phyloP scores from a whole-genome alignment of 352 stramenopile genomes.

The Phytophthora citrophthora region DNA sequence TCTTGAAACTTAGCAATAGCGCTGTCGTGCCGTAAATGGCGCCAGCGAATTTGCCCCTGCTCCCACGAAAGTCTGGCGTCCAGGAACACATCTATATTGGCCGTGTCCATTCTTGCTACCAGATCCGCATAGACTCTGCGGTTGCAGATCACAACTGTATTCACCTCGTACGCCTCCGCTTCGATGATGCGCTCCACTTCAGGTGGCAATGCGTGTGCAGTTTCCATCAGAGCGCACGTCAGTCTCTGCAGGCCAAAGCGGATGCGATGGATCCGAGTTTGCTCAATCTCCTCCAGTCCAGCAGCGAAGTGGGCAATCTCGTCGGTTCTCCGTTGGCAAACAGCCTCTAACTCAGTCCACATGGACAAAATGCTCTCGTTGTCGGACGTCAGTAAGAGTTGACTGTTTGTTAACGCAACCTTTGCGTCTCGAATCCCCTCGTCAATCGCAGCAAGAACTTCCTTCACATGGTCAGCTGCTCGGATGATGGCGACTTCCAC shows the following conservation, averaged over 20 bases:
- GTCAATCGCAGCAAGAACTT: constrained; percentile 51
- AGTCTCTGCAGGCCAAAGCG: constrained; percentile 45
- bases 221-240: constrained; percentile 71
- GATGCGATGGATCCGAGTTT: constrained; percentile 50
- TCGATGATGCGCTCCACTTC: constrained; percentile 84
- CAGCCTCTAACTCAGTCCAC: constrained; percentile 48
- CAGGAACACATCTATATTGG: constrained; percentile 75
- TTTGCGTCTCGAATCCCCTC: constrained; percentile 23
- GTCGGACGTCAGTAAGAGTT: constrained; percentile 45
- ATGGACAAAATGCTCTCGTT: constrained; percentile 44
- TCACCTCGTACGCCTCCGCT: constrained; percentile 75
- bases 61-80: constrained; percentile 70
- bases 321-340: constrained; percentile 54
- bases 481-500: constrained; percentile 63
- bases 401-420: constrained; percentile 32
- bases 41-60: constrained; percentile 64
- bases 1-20: constrained; percentile 66
- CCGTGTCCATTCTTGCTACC: constrained; percentile 65
- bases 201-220: constrained; percentile 56
- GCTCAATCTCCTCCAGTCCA: constrained; percentile 61
- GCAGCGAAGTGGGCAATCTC: constrained; percentile 49
- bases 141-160: constrained; percentile 86
- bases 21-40: constrained; percentile 76
- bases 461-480: constrained; percentile 65
- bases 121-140: constrained; percentile 76